These are phyloP conservation scores for Epichloe gansuensis DNA, from an alignment of 2,329 filamentous ascomycete species.

Conservation along the genomic window DNA sequence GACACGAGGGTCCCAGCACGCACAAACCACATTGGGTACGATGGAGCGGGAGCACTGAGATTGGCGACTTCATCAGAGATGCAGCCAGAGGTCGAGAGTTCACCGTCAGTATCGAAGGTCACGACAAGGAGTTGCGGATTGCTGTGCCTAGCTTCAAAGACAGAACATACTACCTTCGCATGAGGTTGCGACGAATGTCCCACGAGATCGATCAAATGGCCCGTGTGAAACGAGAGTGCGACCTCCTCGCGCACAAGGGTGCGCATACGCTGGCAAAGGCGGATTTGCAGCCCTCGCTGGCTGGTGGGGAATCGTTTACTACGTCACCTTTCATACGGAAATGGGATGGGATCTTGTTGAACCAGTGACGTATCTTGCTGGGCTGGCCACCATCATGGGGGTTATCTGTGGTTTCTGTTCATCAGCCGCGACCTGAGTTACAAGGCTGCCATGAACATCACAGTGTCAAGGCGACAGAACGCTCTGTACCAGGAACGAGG, in stretches of 20 bases:
- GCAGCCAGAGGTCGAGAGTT: constrained; percentile 78
- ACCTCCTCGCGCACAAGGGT: constrained; percentile 60
- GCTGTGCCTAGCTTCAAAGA: constrained; percentile 81
- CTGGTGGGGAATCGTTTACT: constrained; percentile 80
- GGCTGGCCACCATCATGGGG: constrained; percentile 76
- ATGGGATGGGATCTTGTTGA: constrained; percentile 87
- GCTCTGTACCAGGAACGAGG: constrained; percentile 64
- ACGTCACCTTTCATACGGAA: constrained; percentile 57
- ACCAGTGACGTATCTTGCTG: constrained; percentile 78
- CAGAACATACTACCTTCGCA: constrained; percentile 77
- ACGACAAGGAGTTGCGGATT: constrained; percentile 53
- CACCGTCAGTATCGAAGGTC: constrained; percentile 67
- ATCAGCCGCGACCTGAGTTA: constrained; percentile 85
- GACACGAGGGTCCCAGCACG: constrained; percentile 42
- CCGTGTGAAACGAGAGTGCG: constrained; percentile 70
- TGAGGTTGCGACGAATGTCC: constrained; percentile 61
- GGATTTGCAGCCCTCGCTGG: constrained; percentile 61
- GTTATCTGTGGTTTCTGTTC: constrained; percentile 89
- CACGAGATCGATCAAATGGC: constrained; percentile 56
- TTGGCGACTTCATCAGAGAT: constrained; percentile 89
- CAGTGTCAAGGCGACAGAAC: constrained; percentile 65
- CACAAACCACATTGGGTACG: constrained; percentile 54
- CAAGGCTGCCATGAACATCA: constrained; percentile 75
- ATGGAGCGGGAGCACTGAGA: constrained; percentile 80
- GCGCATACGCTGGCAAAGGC: constrained; percentile 66